phyloP scores from a whole-genome alignment of 805 yeast species.

The Starmerella bacillaris region DNA sequence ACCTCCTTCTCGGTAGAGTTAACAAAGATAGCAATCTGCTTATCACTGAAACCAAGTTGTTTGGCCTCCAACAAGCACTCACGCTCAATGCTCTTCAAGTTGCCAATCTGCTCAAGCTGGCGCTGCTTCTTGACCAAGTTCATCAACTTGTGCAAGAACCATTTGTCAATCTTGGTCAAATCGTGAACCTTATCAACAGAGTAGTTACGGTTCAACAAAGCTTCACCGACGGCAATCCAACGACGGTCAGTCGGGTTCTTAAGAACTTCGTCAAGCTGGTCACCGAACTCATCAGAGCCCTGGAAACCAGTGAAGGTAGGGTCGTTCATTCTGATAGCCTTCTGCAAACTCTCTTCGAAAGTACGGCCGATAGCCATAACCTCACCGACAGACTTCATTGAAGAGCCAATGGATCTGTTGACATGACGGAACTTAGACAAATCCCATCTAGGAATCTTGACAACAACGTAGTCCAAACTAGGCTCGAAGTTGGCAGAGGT shows the following conservation, averaged over 20 bases:
- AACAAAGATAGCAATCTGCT: conserved; percentile 70
- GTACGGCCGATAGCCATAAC: conserved; percentile 98
- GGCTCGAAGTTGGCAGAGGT: conserved; percentile 97
- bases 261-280: conserved; percentile 74
- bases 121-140: conserved; percentile 75
- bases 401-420: conserved; percentile 78
- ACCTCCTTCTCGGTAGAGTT: conserved; percentile 61
- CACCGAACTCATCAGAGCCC: conserved; percentile 56
- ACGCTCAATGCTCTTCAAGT: conserved; percentile 37
- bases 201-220: conserved; percentile 76
- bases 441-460: conserved; percentile 98
- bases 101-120: conserved; percentile 21
- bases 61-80: conserved; percentile 53
- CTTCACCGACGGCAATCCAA: conserved; percentile 95
- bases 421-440: conserved; percentile 88
- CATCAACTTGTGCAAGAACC: conserved; percentile 87
- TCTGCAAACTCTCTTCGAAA: conserved; percentile 93
- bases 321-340: conserved; percentile 83
- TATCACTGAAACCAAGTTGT: conserved; percentile 87
- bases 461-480: conserved; percentile 86
- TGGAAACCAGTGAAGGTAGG: conserved; percentile 85
- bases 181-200: conserved; percentile 86
- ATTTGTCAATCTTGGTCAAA: conserved; percentile 77
- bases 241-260: conserved; percentile 94
- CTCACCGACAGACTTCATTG: conserved; percentile 98